phyloP scores from a whole-genome alignment of 352 stramenopile species.

The Globisporangium perplexum region DNA sequence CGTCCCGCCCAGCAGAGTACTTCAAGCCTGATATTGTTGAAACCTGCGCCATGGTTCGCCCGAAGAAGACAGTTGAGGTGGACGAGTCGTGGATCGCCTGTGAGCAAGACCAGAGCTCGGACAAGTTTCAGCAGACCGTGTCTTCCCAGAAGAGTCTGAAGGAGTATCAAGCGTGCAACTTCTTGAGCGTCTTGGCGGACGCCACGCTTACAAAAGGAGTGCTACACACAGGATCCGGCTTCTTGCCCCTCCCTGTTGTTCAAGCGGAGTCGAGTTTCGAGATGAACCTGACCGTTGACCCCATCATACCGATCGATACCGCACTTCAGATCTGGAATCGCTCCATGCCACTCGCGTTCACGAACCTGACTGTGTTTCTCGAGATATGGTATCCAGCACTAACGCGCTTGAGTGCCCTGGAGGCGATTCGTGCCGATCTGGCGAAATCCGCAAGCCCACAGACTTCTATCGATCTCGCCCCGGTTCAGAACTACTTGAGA shows the following conservation, averaged over 20 bases:
- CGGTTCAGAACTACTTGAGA: slow-evolving; percentile 30
- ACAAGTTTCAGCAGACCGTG: slow-evolving; percentile 23
- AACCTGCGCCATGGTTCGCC: slow-evolving; percentile 32
- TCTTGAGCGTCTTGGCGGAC: slow-evolving; percentile 31
- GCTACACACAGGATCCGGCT: not conserved
- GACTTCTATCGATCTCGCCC: slow-evolving; percentile 15
- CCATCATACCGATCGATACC: slow-evolving; percentile 28
- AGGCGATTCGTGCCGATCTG: not conserved
- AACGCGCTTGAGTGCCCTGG: not conserved
- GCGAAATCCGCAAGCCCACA: not conserved
- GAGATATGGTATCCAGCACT: slow-evolving; percentile 47
- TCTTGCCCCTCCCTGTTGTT: slow-evolving; percentile 15
- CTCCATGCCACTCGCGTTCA: slow-evolving; percentile 28
- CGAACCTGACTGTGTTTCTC: slow-evolving; percentile 27
- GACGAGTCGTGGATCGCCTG: slow-evolving; percentile 38
- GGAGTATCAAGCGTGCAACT: slow-evolving; percentile 43
- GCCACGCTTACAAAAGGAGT: slow-evolving; percentile 3
- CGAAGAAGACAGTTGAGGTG: slow-evolving; percentile 27
- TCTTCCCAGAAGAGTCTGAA: slow-evolving; percentile 25
- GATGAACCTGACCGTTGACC: slow-evolving; percentile 28
- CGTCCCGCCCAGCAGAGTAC: slow-evolving; percentile 38
- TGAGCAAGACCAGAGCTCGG: slow-evolving; percentile 9
- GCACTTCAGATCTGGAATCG: slow-evolving; percentile 31
- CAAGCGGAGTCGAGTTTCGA: slow-evolving; percentile 44
- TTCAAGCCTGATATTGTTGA: slow-evolving; percentile 45